Evolutionary conservation across 371 early-diverging fungal genomes (phyloP).

Genomic region (Thermomucor indicae-seudaticae): DNA sequence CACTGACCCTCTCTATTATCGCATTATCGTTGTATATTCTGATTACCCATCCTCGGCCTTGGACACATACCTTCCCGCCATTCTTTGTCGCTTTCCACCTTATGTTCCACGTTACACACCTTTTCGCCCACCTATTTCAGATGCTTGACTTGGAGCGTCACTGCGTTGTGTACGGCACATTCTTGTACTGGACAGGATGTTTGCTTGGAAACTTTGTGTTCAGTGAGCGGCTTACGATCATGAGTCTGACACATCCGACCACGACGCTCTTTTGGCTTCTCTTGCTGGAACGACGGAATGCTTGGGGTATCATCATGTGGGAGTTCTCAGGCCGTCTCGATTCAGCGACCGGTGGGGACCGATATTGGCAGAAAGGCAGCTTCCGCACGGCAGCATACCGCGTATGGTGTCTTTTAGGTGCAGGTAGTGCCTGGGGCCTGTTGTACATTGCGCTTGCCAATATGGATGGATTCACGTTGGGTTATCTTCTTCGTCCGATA

Average conservation of each 20-base stretch:
- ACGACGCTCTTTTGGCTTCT: constrained; percentile 42
- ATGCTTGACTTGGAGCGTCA: constrained; percentile 44
- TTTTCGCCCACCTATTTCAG: constrained; percentile 44
- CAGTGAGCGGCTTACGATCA: constrained; percentile 31
- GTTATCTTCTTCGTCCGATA: constrained; percentile 32
- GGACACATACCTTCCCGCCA: constrained; percentile 50
- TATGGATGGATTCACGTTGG: constrained; percentile 36
- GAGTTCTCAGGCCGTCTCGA: constrained; percentile 53
- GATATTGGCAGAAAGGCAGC: constrained; percentile 22
- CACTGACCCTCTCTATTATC: constrained; percentile 34
- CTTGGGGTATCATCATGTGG: constrained; percentile 66
- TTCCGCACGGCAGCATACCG: constrained; percentile 39
- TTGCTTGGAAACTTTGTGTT: constrained; percentile 45
- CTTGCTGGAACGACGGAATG: constrained; percentile 56
- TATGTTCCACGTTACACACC: constrained; percentile 47
- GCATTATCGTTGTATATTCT: constrained; percentile 39
- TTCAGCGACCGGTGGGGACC: constrained; percentile 1
- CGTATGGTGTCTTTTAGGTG: constrained; percentile 56
- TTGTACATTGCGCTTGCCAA: constrained; percentile 49
- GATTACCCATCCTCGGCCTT: constrained; percentile 30
- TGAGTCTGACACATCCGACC: constrained; percentile 25
- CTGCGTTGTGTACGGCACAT: constrained; percentile 61
- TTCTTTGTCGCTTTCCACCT: constrained; percentile 52
- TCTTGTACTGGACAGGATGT: constrained; percentile 64
- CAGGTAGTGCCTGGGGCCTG: constrained; percentile 58